A percentile compares a stretch with the other conserved stretches of the same genome.
phyloP scores from a whole-genome alignment of 768 basidiomycete genomes.

The Xerocomus potaroensis region DNA sequence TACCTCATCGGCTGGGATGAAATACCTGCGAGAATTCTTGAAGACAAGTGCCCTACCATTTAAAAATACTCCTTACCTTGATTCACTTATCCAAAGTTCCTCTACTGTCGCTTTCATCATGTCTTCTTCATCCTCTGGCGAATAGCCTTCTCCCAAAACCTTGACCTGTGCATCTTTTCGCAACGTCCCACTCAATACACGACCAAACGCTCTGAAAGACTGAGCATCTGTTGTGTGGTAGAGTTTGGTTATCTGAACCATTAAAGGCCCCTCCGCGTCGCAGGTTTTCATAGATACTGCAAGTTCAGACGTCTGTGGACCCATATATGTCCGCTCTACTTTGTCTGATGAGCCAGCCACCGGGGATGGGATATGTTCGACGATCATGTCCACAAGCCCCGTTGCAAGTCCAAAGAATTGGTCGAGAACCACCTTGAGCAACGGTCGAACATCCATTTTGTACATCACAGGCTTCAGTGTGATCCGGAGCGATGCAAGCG shows the following conservation, averaged over 20 bases:
- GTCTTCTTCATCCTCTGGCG: conserved; percentile 99
- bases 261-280: conserved; percentile 79
- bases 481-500: conserved; percentile 74
- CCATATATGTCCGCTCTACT: conserved; percentile 83
- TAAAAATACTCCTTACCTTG: conserved; percentile 51
- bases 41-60: neutral
- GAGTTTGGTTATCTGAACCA: conserved; percentile 91
- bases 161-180: conserved; percentile 81
- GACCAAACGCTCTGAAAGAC: conserved; percentile 93
- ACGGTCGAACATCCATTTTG: conserved; percentile 97
- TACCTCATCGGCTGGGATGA: conserved; percentile 83
- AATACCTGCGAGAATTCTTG: conserved; percentile 56
- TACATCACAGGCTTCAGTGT: conserved; percentile 88
- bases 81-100: conserved; percentile 86
- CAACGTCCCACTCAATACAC: conserved; percentile 89
- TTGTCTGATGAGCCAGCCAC: conserved; percentile 54
- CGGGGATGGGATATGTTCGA: conserved; percentile 86
- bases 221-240: conserved; percentile 97
- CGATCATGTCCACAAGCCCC: conserved; percentile 91
- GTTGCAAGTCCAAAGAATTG: conserved; percentile 94
- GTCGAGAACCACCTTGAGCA: conserved; percentile 88
- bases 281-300: conserved; percentile 79
- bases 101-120: conserved; percentile 86
- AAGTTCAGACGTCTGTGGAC: conserved; percentile 78
- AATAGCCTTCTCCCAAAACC: conserved; percentile 97